Evolutionary conservation across 306 rosid species (phyloP), one percentile per base, ranked within the genome.

Genomic region (Purshia tridentata): DNA sequence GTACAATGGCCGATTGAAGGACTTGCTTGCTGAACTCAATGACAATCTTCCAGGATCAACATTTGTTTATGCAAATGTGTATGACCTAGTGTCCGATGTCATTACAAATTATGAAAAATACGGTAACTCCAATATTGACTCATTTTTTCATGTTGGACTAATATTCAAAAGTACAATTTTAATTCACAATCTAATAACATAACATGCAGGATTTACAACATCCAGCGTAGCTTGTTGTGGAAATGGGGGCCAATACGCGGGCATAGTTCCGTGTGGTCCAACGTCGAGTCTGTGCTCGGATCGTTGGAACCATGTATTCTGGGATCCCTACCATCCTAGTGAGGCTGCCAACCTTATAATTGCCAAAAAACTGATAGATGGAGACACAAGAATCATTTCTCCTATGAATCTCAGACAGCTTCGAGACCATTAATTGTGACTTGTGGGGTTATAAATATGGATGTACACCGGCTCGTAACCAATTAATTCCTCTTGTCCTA

Each of bases 291-390:
- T 94, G 76, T 94, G 99, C 47, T 29, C 78, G 0, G 97, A 94
- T 47, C 79, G 97, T 60, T 44, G 80, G 20, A 80, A 71, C 80
- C 96, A 94, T 73, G 96, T 94, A 6, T 94, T 94, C 77, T 94
- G 97, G 97, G 97, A 94, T 83, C 99, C 97, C 39, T 91, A 89
- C 72, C 99, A 94, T 53, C 97, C 99, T 11, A 94, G 97, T 37
- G 97, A 94, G 40, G 96, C 99, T 62, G 89, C 99, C 45, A 91
- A 94, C 70, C 74, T 94, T 29, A 74, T 94, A 19, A 66, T 94
- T 0, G 93, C 96, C 77, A 91, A 91, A 54, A 85, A 89, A 62
- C 80, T 94, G 57, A 78, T 94, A 16, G 91, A 94, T 22, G 99
- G 99, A 50, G 96, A 88, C 81, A 70, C 57, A 4, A 86, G 81